A percentile compares a stretch with the other conserved stretches of the same genome.
phyloP scores from a whole-genome alignment of 495 filamentous ascomycete genomes.

The Geopyxis carbonaria region DNA sequence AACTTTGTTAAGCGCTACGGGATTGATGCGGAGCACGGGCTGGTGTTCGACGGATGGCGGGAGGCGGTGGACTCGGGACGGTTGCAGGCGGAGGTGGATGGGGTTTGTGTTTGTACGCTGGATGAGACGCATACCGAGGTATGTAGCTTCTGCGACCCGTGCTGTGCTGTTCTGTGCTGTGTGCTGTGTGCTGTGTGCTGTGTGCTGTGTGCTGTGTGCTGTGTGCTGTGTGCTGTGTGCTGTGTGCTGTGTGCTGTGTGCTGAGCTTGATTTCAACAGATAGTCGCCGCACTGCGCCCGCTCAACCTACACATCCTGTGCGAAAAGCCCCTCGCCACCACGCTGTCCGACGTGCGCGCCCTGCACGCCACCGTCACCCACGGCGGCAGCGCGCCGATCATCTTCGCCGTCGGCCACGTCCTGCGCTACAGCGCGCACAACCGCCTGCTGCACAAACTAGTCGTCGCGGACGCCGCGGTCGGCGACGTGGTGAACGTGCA shows the following conservation, averaged over 20 bases:
- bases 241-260: too few species aligned
- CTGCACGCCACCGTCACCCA: constrained; percentile 43
- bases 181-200: too few species aligned
- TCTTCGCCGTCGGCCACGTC: constrained; percentile 75
- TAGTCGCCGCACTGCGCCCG: constrained; percentile 21
- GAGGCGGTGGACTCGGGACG: constrained; percentile 42
- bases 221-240: too few species aligned
- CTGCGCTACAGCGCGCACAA: constrained; percentile 85
- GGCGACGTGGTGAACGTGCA: constrained; percentile 78
- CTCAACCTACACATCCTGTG: constrained; percentile 71
- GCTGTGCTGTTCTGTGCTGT: too few species aligned
- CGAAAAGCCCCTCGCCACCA: constrained; percentile 83
- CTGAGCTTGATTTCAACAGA: too few species aligned
- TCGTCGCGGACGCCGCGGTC: constrained; percentile 53
- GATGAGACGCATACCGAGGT: constrained; percentile 69
- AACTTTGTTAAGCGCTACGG: constrained; percentile 51
- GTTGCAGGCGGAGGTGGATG: constrained; percentile 50
- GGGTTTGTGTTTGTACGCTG: constrained; percentile 69
- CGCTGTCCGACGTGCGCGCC: constrained; percentile 51
- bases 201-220: too few species aligned
- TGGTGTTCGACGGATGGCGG: constrained; percentile 57
- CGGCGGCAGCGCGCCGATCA: constrained; percentile 20
- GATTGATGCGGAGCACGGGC: constrained; percentile 31
- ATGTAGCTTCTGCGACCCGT: constrained; percentile 28
- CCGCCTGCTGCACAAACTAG: constrained; percentile 57